These are phyloP conservation scores for Globisporangium orthogonon DNA, from an alignment of 352 stramenopile species.

Conservation along the genomic window DNA sequence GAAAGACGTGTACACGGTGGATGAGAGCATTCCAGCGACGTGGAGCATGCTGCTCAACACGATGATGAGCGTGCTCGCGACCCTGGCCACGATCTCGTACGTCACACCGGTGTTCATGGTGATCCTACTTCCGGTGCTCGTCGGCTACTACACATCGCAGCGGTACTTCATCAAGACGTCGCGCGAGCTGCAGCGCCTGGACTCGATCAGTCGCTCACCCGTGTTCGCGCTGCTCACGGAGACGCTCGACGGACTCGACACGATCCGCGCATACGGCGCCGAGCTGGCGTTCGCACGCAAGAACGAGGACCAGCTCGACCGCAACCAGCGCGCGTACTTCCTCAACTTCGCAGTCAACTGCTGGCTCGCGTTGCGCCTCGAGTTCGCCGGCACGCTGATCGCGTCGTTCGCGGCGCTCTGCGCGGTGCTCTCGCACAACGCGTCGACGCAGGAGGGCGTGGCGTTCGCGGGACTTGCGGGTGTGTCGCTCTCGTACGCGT, in stretches of 20 bases:
- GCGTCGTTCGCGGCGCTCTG: constrained; percentile 42
- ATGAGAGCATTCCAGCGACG: constrained; percentile 61
- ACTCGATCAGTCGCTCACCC: constrained; percentile 90
- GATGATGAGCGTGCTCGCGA: constrained; percentile 59
- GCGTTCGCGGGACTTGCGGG: constrained; percentile 56
- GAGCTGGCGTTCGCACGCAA: constrained; percentile 45
- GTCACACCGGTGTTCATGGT: constrained; percentile 66
- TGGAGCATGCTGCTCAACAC: constrained; percentile 70
- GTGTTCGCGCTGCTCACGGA: constrained; percentile 95
- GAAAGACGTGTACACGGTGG: constrained; percentile 75
- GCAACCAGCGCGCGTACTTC: constrained; percentile 70
- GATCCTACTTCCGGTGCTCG: constrained; percentile 62
- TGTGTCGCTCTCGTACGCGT: constrained; percentile 75
- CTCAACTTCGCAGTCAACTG: constrained; percentile 71
- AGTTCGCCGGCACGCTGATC: constrained; percentile 65
- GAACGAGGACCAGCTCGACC: constrained; percentile 50
- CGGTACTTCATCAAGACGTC: constrained; percentile 92
- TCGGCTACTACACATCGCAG: constrained; percentile 65
- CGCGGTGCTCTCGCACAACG: constrained; percentile 46
- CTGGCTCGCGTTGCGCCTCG: constrained; percentile 69
- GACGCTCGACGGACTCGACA: constrained; percentile 92
- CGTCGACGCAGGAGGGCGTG: constrained; percentile 24
- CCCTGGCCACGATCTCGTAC: constrained; percentile 60
- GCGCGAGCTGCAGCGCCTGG: constrained; percentile 93
- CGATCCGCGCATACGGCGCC: constrained; percentile 84